phyloP scores from a whole-genome alignment of 73 alveolate species.

The Tetrahymena elliotti region DNA sequence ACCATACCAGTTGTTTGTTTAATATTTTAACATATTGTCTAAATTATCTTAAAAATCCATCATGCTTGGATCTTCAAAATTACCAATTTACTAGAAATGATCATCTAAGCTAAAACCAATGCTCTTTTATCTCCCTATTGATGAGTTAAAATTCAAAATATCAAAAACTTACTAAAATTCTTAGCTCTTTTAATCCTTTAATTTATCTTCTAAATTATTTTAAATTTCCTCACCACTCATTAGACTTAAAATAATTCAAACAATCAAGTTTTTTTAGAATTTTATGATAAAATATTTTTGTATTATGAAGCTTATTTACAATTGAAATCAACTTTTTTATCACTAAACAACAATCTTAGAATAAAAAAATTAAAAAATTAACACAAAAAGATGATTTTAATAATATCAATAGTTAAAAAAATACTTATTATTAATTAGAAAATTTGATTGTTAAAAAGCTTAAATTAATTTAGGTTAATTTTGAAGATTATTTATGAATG shows the following conservation, averaged over 20 bases:
- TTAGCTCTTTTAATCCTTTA: neutral
- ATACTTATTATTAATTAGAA: neutral
- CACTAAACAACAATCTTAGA: neutral
- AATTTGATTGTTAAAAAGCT: neutral
- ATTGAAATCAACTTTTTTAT: neutral
- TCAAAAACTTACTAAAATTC: neutral
- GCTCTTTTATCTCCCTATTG: neutral
- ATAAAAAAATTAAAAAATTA: too few relatives aligned
- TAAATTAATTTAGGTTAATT: neutral
- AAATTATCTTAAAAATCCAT: neutral
- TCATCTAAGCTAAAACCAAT: neutral
- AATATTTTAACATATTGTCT: neutral
- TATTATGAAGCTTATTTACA: neutral
- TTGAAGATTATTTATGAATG: neutral
- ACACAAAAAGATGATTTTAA: neutral
- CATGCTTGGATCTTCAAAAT: neutral
- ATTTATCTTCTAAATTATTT: neutral
- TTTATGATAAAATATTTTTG: neutral
- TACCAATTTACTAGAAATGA: neutral
- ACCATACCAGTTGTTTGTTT: neutral
- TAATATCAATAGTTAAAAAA: too few relatives aligned
- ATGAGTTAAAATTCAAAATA: neutral
- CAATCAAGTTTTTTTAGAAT: neutral
- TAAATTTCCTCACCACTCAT: neutral
- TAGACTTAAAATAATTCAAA: neutral